Evolutionary conservation across 1,139 yeast genomes (phyloP).

Genomic region (Sugiyamaella sp.): DNA sequence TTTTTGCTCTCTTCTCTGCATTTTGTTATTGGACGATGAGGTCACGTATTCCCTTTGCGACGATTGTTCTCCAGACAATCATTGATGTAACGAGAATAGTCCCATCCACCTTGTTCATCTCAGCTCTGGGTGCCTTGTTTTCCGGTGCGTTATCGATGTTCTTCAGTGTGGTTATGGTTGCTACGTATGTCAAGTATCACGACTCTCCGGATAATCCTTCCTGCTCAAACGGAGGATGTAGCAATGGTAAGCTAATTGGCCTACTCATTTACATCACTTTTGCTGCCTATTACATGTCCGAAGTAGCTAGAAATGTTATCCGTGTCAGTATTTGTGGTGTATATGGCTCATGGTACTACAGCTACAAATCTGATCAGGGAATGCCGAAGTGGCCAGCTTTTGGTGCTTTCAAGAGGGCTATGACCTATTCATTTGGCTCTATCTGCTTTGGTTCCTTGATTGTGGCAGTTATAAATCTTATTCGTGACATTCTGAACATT

Average conservation of each 20-base stretch:
- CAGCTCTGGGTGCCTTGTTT: conserved; percentile 65
- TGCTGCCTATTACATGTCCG: conserved; percentile 85
- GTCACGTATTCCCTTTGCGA: conserved; percentile 69
- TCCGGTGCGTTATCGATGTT: conserved; percentile 67
- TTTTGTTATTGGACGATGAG: conserved; percentile 77
- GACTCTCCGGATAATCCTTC: conserved; percentile 51
- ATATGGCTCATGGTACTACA: conserved; percentile 90
- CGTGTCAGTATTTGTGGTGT: conserved; percentile 86
- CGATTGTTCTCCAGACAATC: conserved; percentile 68
- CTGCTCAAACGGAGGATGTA: conserved; percentile 70
- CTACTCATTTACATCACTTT: conserved; percentile 68
- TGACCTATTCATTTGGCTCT: conserved; percentile 88
- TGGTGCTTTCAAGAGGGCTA: conserved; percentile 79
- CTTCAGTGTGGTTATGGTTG: conserved; percentile 68
- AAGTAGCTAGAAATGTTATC: conserved; percentile 80
- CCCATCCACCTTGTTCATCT: conserved; percentile 68
- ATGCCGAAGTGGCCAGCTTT: conserved; percentile 79
- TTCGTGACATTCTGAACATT: conserved; percentile 54
- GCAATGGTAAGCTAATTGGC: conserved; percentile 69
- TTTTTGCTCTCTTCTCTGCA: conserved; percentile 56
- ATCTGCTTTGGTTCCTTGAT: conserved; percentile 86
- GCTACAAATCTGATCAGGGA: conserved; percentile 76
- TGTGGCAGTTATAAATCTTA: conserved; percentile 71
- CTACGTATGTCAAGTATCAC: conserved; percentile 75
- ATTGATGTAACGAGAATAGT: conserved; percentile 74